Percentiles rank a stretch among this genome's conserved stretches.
Conservation (phyloP, 2,329 filamentous ascomycete genomes). For the Mariannaea elegans region DNA sequence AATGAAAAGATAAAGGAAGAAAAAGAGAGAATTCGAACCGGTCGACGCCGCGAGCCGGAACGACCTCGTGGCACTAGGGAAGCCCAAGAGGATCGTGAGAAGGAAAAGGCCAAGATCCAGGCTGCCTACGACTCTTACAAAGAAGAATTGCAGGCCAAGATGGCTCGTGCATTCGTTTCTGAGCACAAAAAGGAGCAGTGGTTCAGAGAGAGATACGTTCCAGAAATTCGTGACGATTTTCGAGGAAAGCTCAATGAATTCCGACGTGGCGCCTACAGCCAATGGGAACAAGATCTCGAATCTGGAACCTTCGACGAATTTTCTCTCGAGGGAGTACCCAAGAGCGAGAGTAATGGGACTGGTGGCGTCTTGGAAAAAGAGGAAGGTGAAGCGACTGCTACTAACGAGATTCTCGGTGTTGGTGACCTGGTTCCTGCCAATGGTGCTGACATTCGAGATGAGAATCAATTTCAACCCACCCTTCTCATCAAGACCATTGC, state of each 20-base stretch:
- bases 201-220: slow-evolving; percentile 95
- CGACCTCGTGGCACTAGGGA: slow-evolving; percentile 71
- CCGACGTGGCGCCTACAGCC: slow-evolving; percentile 78
- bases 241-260: slow-evolving; percentile 81
- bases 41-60: slow-evolving; percentile 72
- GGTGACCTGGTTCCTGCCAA: slow-evolving; percentile 86
- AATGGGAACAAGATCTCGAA: slow-evolving; percentile 90
- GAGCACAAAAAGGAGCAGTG: slow-evolving; percentile 96
- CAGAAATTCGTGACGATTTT: slow-evolving; percentile 80
- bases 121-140: slow-evolving; percentile 73
- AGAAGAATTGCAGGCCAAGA: slow-evolving; percentile 75
- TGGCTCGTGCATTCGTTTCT: slow-evolving; percentile 89
- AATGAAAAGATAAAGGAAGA: slow-evolving; percentile 87
- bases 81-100: slow-evolving; percentile 77
- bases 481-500: slow-evolving; percentile 98
- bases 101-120: slow-evolving; percentile 82
- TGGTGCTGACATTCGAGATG: slow-evolving; percentile 88
- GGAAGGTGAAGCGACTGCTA: slow-evolving; percentile 90
- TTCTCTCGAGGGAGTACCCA: slow-evolving; percentile 91
- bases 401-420: slow-evolving; percentile 91
- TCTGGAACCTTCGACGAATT: slow-evolving; percentile 92
- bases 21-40: slow-evolving; percentile 75
- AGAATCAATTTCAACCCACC: slow-evolving; percentile 87
- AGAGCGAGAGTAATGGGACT: slow-evolving; percentile 87
- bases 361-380: slow-evolving; percentile 92